Evolutionary conservation across 768 basidiomycete species (phyloP), one percentile per base, ranked within the genome.

Genomic region (Phanerochaete carnosa): DNA sequence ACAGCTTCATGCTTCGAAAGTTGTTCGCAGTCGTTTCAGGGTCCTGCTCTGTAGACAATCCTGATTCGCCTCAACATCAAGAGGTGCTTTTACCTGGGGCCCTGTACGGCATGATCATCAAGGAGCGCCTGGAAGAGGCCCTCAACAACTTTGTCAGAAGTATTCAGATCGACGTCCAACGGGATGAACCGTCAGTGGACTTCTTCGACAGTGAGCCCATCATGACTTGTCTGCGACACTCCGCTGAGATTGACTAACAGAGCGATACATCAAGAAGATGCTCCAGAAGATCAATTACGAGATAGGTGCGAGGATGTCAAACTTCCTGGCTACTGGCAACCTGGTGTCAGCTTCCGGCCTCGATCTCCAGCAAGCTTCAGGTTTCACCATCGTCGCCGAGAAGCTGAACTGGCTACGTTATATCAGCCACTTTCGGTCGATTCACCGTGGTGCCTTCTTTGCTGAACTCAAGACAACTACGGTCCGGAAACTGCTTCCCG

Each of bases 361-460:
- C 57, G 97, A 98, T 75, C 78, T 99, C 16, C 96, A 98, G 72
- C 97, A 99, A 74, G 89, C 95, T 0, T 90, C 95, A 19, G 97
- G 97, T n/a, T 98, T 96, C 75, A 98, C 97, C 1, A 97, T 99
- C 66, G 91, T 98, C 33, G 97, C 95, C 5, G 97, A 99, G 78
- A 98, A 98, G 75, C 81, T 99, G 62, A 99, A 99, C 74, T 99
- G 97, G 87, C 89, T 92, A 66, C 94, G 97, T 37, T 99, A 98
- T 74, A 94, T 99, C 74, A 92, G 91, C 70, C 97, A 99, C 77
- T 99, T 99, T 80, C 83, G 97, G 59, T 97, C 92, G 73, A 94
- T 99, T 30, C 97, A 99, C 76, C 92, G 97, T 76, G 97, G 97
- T 73, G 95, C 97, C 37, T 99, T 99, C 84, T 99, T 99, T 71